These are phyloP conservation scores for Mortierella sp. DNA, from an alignment of 371 early-diverging fungal species.

Conservation along the genomic window DNA sequence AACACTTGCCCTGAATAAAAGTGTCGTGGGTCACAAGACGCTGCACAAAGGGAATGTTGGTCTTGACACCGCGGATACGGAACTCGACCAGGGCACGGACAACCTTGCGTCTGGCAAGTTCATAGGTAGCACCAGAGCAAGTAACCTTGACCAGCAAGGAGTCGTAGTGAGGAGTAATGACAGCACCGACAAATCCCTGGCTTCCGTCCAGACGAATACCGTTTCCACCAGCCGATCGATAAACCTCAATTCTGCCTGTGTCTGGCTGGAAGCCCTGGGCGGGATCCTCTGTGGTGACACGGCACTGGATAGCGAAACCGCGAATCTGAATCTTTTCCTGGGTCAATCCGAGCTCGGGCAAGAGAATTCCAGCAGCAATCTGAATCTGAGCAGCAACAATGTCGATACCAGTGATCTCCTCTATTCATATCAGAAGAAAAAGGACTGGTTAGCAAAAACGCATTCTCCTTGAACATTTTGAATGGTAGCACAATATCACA, in stretches of 20 bases:
- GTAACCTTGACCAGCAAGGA: constrained; percentile 96
- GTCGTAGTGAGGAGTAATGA: constrained; percentile 96
- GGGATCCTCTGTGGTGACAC: constrained; percentile 96
- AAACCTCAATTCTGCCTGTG: constrained; percentile 94
- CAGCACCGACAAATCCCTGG: constrained; percentile 89
- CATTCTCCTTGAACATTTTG: neutral
- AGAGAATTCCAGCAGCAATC: constrained; percentile 89
- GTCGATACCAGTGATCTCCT: constrained; percentile 96
- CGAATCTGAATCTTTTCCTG: constrained; percentile 86
- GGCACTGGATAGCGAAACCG: constrained; percentile 94
- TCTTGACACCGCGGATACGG: constrained; percentile 96
- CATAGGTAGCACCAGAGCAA: constrained; percentile 87
- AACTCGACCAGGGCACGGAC: constrained; percentile 92
- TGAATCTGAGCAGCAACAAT: constrained; percentile 93
- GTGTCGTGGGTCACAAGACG: constrained; percentile 85
- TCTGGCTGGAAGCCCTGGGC: constrained; percentile 93
- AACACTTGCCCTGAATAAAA: constrained; percentile 83
- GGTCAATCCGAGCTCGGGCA: constrained; percentile 85
- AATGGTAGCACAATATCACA: neutral
- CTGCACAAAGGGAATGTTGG: constrained; percentile 95
- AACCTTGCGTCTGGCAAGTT: constrained; percentile 90
- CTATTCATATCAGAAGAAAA: constrained; percentile 55
- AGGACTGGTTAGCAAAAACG: neutral
- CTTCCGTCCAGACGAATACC: constrained; percentile 96
- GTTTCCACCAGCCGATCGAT: constrained; percentile 89